Conservation (phyloP, 2,329 filamentous ascomycete genomes). For the Sarocladium oryzae region DNA sequence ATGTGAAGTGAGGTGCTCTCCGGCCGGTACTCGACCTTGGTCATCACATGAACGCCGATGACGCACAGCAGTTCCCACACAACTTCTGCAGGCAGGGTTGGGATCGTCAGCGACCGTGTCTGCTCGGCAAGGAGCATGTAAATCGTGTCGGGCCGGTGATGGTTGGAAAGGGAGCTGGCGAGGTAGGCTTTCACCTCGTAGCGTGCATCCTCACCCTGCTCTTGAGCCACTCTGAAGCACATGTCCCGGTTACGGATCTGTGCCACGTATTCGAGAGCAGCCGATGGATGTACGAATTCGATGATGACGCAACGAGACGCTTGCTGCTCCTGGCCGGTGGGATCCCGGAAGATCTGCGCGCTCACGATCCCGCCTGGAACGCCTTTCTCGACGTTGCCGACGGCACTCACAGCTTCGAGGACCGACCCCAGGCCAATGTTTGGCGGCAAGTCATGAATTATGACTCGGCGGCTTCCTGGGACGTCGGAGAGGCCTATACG, state of each 20-base stretch:
- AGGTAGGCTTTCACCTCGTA: neutral
- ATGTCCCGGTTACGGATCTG: neutral
- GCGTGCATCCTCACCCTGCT: neutral
- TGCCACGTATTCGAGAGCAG: neutral
- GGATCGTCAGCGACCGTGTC: neutral
- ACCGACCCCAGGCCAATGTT: neutral
- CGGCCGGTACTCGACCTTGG: neutral
- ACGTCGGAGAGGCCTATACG: neutral
- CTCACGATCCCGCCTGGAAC: constrained; percentile 4
- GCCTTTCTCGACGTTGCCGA: neutral
- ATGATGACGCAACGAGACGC: neutral
- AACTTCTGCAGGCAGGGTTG: neutral
- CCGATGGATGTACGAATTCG: neutral
- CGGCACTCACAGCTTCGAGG: neutral
- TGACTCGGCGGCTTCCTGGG: constrained; percentile 2
- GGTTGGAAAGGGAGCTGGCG: neutral
- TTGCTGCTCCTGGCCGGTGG: neutral
- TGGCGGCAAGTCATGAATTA: neutral
- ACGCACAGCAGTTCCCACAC: neutral
- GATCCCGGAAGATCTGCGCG: neutral
- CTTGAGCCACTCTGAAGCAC: neutral
- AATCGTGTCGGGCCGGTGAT: neutral
- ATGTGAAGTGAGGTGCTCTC: neutral
- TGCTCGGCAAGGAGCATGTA: neutral
- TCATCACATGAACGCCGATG: neutral